phyloP scores from a whole-genome alignment of 2,329 filamentous ascomycete species.

The Claviceps sp. region DNA sequence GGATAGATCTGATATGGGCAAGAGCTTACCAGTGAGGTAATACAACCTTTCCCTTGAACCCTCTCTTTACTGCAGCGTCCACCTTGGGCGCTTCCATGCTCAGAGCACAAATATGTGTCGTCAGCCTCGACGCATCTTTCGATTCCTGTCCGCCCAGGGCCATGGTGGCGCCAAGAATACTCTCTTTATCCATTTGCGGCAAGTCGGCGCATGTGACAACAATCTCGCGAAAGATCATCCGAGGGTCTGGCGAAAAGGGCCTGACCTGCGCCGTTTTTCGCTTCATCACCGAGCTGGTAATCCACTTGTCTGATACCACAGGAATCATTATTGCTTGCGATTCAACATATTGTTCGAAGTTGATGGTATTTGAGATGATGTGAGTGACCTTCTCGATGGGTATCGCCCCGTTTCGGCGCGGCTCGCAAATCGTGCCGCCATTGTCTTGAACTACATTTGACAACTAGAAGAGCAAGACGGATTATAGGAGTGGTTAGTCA shows the following conservation, averaged over 20 bases:
- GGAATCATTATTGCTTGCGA: conserved; percentile 67
- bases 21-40: conserved; percentile 71
- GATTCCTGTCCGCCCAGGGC: conserved; percentile 80
- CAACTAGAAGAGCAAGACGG: conserved; percentile 18
- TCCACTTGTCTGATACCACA: conserved; percentile 73
- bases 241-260: conserved; percentile 80
- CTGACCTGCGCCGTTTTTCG: conserved; percentile 63
- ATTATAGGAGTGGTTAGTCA: conserved; percentile 1
- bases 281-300: conserved; percentile 55
- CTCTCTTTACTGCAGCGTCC: conserved; percentile 46
- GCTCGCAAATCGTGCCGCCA: conserved; percentile 36
- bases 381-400: conserved; percentile 37
- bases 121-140: conserved; percentile 54
- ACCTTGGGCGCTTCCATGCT: conserved; percentile 63
- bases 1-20: no score
- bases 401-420: conserved; percentile 33
- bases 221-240: conserved; percentile 79
- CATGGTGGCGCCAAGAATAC: conserved; percentile 77
- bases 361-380: conserved; percentile 59
- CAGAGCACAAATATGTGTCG: conserved; percentile 82
- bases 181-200: conserved; percentile 75
- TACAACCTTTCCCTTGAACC: conserved; percentile 65
- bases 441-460: conserved; percentile 30
- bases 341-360: conserved; percentile 76
- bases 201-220: conserved; percentile 73